Percentiles rank a stretch among this genome's conserved stretches.
Conservation (phyloP, 139 green algal genomes). For the Monoraphidium neglectum region DNA sequence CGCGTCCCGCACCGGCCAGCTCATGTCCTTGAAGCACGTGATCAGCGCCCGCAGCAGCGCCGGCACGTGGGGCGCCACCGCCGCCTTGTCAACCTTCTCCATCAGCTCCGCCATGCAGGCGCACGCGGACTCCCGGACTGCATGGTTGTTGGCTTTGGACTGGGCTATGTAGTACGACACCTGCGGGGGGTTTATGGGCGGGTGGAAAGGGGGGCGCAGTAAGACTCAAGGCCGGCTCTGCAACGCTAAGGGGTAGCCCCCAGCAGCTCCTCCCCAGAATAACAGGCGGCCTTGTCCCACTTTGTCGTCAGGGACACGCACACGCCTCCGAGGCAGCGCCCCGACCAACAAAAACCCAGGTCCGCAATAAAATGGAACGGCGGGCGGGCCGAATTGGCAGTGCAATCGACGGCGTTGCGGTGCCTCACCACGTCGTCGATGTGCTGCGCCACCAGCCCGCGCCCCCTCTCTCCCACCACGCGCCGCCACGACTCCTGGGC, state of each 20-base stretch:
- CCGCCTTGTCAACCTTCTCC: conserved; percentile 72
- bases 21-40: conserved; percentile 80
- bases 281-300: no score
- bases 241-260: no score
- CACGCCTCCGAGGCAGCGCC: no score
- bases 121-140: conserved; percentile 89
- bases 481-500: conserved; percentile 84
- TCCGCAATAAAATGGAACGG: no score
- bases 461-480: conserved; percentile 66
- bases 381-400: no score
- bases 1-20: conserved; percentile 84
- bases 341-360: no score
- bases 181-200: no score
- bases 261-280: no score
- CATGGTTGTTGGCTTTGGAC: conserved; percentile 84
- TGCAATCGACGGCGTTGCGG: no score
- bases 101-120: conserved; percentile 92
- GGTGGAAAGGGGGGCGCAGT: no score
- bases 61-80: conserved; percentile 68
- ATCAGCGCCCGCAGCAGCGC: conserved; percentile 71
- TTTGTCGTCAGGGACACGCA: no score
- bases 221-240: no score
- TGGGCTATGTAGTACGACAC: conserved; percentile 77
- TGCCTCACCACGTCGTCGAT: conserved; percentile 42
- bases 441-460: conserved; percentile 61